Evolutionary conservation across 1,284 basidiomycete genomes (phyloP), one percentile per base, ranked within the genome.

Genomic region (Sporisorium graminicola): DNA sequence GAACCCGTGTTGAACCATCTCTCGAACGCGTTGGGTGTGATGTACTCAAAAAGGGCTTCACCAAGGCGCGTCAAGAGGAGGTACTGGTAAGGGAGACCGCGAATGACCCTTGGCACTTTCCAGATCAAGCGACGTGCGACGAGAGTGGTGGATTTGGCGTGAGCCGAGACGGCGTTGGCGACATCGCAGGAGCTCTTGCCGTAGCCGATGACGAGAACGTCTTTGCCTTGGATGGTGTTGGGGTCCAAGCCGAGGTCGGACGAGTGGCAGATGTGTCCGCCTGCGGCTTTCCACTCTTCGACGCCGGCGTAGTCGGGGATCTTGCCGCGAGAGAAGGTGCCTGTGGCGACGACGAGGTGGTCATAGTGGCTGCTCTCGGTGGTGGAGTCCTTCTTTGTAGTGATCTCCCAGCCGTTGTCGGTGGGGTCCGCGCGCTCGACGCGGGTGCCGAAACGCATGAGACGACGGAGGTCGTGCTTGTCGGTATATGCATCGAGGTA

Each of bases 101-200:
- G 66, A 27, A 75, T 68, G 58, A 66, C 58, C 31, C 79, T 59
- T 3, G 80, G 80, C 26, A 82, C 44, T 60, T 82, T 82, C 80
- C 80, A 81, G 42, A 81, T 81, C 18, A 82, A 57, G 18, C 80
- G 61, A 10, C 80, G 52, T 5, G 80, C 80, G 2, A 82, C 80
- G 6, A 82, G 56, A 0, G 80, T 82, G 37, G 74, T 65, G 43
- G 27, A 26, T 40, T 61, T 58, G 10, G 80, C 73, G 1, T 42
- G 59, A 7, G 49, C 68, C 4, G 75, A 75, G 1, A 78, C 68
- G 18, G 80, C 79, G 49, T 81, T 77, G 40, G 80, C 78, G 4
- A 75, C 59, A 52, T 82, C 80, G 63, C 80, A 81, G 3, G 80
- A 76, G 18, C 72, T 76, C 60, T 81, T 82, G 9, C 80, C 80